Percentiles rank a stretch among this genome's conserved stretches.
These are phyloP conservation scores for Skeletonema potamos DNA, from an alignment of 108 stramenopile genomes.

Conservation along the genomic window DNA sequence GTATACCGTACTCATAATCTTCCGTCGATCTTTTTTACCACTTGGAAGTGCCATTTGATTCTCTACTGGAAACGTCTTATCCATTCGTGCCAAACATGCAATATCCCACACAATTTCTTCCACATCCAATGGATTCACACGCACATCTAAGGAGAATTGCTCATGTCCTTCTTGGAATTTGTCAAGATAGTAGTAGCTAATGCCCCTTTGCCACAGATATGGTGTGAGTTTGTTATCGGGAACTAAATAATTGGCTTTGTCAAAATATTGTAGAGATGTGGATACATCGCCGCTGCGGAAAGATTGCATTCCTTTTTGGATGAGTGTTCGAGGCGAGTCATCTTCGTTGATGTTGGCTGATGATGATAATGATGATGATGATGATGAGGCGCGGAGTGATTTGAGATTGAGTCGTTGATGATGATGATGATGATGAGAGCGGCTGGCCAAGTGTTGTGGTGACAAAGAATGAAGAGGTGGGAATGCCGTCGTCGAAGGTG, in stretches of 20 bases:
- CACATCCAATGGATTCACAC: constrained; percentile 46
- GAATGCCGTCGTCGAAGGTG: neutral
- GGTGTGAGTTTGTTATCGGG: constrained; percentile 42
- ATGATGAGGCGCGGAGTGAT: neutral
- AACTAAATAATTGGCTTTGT: constrained; percentile 36
- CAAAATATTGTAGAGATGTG: constrained; percentile 50
- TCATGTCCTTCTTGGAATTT: constrained; percentile 47
- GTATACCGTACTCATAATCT: constrained; percentile 68
- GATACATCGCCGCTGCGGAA: constrained; percentile 56
- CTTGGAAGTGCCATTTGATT: constrained; percentile 50
- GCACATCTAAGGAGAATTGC: constrained; percentile 39
- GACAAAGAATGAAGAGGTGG: neutral
- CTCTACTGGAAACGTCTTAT: constrained; percentile 37
- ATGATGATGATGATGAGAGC: neutral
- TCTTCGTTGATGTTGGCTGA: neutral
- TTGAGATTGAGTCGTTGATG: neutral
- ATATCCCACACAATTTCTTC: constrained; percentile 89
- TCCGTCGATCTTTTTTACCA: constrained; percentile 64
- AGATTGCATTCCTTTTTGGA: constrained; percentile 56
- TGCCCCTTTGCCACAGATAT: constrained; percentile 78
- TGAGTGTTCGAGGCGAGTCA: constrained; percentile 42
- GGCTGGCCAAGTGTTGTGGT: neutral
- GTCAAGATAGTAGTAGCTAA: constrained; percentile 68
- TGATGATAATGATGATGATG: neutral
- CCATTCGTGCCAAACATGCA: constrained; percentile 53